Conservation (phyloP, 352 stramenopile genomes). For the Pythium dissotocum region DNA sequence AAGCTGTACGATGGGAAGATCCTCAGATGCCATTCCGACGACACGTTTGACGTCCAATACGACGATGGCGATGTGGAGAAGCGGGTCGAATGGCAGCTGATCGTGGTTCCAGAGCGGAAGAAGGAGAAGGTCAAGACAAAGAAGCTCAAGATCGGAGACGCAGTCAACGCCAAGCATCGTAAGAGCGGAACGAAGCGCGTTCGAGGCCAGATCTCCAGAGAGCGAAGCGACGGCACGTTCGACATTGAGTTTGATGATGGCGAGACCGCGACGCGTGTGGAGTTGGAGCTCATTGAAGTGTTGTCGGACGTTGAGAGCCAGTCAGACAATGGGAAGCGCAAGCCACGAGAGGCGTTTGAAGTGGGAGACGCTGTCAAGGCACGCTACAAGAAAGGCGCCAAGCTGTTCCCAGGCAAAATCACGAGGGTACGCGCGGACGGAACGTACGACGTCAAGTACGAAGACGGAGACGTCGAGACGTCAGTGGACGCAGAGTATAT, state of each 20-base stretch:
- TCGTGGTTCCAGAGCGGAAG: conserved; percentile 2
- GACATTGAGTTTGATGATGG: conserved; percentile 71
- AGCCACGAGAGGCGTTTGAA: background rate
- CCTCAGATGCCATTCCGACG: conserved; percentile 44
- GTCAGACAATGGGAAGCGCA: background rate
- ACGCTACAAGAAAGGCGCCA: conserved; percentile 48
- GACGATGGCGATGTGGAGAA: conserved; percentile 61
- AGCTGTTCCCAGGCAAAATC: conserved; percentile 57
- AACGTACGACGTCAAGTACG: conserved; percentile 73
- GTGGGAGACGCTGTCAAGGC: conserved; percentile 35
- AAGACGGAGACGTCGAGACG: conserved; percentile 50
- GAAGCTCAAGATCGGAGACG: conserved; percentile 1
- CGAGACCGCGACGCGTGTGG: conserved; percentile 54
- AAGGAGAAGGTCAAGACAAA: background rate
- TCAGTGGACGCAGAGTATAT: conserved; percentile 11
- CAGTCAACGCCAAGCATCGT: conserved; percentile 12
- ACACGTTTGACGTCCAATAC: conserved; percentile 66
- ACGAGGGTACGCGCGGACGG: conserved; percentile 46
- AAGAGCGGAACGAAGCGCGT: conserved; percentile 4
- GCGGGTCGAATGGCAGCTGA: conserved; percentile 7
- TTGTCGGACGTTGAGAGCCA: background rate
- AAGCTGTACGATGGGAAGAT: conserved; percentile 58
- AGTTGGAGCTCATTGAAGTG: conserved; percentile 18
- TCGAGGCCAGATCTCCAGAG: conserved; percentile 40
- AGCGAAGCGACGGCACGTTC: conserved; percentile 55